Conservation (phyloP, 2,329 filamentous ascomycete genomes). For the Penicillium thymicola region DNA sequence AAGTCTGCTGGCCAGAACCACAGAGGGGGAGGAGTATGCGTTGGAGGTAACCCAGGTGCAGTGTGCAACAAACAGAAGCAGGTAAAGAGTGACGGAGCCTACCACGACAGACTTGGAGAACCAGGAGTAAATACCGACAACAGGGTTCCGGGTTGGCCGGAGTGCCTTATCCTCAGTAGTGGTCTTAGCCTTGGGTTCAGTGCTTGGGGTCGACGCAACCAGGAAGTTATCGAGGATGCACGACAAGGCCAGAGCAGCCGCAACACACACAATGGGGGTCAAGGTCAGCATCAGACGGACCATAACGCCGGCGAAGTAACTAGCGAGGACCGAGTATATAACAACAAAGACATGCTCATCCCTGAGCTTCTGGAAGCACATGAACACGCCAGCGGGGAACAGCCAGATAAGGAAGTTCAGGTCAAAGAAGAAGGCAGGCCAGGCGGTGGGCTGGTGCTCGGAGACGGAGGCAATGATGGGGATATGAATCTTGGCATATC, state of each 20-base stretch:
- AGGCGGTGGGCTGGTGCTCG: conserved; percentile 97
- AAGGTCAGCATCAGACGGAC: conserved; percentile 97
- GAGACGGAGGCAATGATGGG: conserved; percentile 99
- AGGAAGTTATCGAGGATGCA: conserved; percentile 86
- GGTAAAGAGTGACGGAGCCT: conserved; percentile 69
- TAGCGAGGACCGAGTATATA: conserved; percentile 93
- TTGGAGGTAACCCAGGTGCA: conserved; percentile 99
- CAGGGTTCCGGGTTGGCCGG: conserved; percentile 66
- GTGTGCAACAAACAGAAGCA: conserved; percentile 91
- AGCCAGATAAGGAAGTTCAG: conserved; percentile 98
- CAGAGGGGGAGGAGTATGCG: conserved; percentile 96
- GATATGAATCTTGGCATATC: conserved; percentile 98
- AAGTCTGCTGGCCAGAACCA: conserved; percentile 86
- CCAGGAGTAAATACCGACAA: conserved; percentile 78
- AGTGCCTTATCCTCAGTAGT: conserved; percentile 48
- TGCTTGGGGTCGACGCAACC: conserved; percentile 59
- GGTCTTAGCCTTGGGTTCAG: conserved; percentile 40
- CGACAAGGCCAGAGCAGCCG: conserved; percentile 83
- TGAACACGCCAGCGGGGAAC: conserved; percentile 96
- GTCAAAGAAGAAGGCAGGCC: conserved; percentile 99
- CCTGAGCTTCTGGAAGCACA: conserved; percentile 89
- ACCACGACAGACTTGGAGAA: conserved; percentile 78
- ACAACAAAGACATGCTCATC: conserved; percentile 98
- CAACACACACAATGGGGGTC: conserved; percentile 92
- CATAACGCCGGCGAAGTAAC: conserved; percentile 99